phyloP scores from a whole-genome alignment of 805 yeast genomes.

The Candida taoyuanica region DNA sequence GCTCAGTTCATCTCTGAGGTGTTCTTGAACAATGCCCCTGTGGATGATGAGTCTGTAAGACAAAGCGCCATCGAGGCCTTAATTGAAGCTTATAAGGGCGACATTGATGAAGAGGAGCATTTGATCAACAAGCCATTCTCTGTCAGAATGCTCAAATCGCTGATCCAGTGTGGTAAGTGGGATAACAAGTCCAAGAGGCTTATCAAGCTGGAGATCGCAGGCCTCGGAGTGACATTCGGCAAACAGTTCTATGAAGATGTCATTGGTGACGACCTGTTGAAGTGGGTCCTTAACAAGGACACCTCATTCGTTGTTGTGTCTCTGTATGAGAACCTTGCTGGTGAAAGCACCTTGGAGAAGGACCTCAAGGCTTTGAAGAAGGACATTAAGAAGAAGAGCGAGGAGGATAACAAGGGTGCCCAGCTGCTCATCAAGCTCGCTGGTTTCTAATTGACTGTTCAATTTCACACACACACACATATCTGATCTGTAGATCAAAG shows the following conservation, averaged over 20 bases:
- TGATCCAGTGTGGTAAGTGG: slow-evolving; percentile 86
- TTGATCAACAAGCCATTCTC: slow-evolving; percentile 68
- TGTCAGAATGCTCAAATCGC: slow-evolving; percentile 65
- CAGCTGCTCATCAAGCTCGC: slow-evolving; percentile 41
- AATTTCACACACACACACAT: background rate
- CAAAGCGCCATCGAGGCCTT: slow-evolving; percentile 51
- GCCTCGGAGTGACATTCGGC: slow-evolving; percentile 59
- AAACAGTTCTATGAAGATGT: slow-evolving; percentile 46
- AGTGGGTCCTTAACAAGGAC: slow-evolving; percentile 65
- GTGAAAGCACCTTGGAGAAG: slow-evolving; percentile 45
- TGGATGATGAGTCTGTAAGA: slow-evolving; percentile 36
- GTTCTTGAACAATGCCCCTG: slow-evolving; percentile 49
- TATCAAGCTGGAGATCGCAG: slow-evolving; percentile 41
- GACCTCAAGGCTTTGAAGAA: slow-evolving; percentile 49
- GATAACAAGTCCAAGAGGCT: slow-evolving; percentile 55
- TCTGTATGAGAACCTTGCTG: slow-evolving; percentile 59
- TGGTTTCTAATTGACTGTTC: slow-evolving; percentile 11
- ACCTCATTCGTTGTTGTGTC: slow-evolving; percentile 83
- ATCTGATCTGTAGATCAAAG: too few relatives aligned
- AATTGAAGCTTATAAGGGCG: slow-evolving; percentile 58
- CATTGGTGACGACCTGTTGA: slow-evolving; percentile 42
- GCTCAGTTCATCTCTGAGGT: slow-evolving; percentile 80
- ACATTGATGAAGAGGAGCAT: slow-evolving; percentile 61
- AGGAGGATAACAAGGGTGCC: slow-evolving; percentile 61
- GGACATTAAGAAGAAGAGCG: slow-evolving; percentile 36